phyloP scores from a whole-genome alignment of 2,329 filamentous ascomycete species.

The Cladosporium sp. region DNA sequence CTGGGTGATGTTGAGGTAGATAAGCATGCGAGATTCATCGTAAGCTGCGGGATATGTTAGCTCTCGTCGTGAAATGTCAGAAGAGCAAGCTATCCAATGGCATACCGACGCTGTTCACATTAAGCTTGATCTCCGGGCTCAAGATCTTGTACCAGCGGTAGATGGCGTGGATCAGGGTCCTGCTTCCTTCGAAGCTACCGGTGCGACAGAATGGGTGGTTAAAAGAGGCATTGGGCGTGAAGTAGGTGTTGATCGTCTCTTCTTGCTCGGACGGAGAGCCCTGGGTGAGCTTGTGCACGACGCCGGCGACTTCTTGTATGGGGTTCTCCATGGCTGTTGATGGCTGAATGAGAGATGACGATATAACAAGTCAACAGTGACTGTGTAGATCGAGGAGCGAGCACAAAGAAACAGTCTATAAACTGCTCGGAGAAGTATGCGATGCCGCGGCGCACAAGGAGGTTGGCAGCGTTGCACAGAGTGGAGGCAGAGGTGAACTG shows the following conservation, averaged over 20 bases:
- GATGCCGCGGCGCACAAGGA: no score
- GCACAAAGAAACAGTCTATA: no score
- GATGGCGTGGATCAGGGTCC: conserved; percentile 60
- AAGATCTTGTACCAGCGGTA: conserved; percentile 83
- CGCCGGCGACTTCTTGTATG: conserved; percentile 54
- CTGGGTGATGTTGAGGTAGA: conserved; percentile 70
- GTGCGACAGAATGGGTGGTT: conserved; percentile 73
- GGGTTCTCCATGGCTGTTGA: conserved; percentile 24
- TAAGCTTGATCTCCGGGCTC: conserved; percentile 64
- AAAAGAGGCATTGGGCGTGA: conserved; percentile 65
- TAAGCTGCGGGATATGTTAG: conserved; percentile 47
- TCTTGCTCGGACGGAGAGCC: conserved; percentile 61
- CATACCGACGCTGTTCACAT: conserved; percentile 55
- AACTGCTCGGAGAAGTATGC: no score
- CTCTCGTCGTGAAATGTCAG: neutral
- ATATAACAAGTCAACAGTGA: no score
- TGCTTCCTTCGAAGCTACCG: conserved; percentile 53
- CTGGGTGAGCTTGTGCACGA: conserved; percentile 65
- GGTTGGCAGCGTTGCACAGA: no score
- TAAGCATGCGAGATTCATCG: conserved; percentile 57
- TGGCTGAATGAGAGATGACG: no score
- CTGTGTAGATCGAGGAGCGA: neutral
- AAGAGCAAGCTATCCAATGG: neutral
- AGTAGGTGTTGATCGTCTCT: conserved; percentile 63
- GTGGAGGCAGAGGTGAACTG: no score